phyloP scores from a whole-genome alignment of 768 basidiomycete species.

The Mycena metata region DNA sequence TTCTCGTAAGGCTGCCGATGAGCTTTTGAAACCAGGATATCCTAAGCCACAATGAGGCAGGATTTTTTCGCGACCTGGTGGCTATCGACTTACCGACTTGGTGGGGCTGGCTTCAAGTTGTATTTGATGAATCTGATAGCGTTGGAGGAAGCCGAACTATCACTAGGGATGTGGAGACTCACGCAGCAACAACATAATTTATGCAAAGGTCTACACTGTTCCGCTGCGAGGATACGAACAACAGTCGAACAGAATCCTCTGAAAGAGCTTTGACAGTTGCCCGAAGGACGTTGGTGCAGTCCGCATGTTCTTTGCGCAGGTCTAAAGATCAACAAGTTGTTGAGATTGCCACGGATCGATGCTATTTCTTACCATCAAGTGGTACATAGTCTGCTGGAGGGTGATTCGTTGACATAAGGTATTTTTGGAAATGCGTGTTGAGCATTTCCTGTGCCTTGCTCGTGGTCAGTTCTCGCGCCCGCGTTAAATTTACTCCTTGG shows the following conservation, averaged over 20 bases:
- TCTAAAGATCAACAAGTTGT: no score
- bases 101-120: conserved; percentile 8
- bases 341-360: no score
- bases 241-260: conserved; percentile 7
- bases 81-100: conserved; percentile 10
- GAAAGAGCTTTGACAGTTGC: conserved; percentile 6
- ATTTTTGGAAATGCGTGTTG: no score
- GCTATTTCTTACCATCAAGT: no score
- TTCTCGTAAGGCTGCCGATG: conserved; percentile 5
- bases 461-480: no score
- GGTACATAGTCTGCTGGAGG: no score
- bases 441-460: no score
- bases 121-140: conserved; percentile 9
- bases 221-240: conserved; percentile 8
- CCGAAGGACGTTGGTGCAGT: conserved; percentile 7
- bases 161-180: conserved; percentile 6
- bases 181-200: conserved; percentile 3
- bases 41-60: conserved; percentile 8
- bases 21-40: conserved; percentile 10
- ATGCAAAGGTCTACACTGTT: conserved; percentile 7
- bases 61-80: conserved; percentile 7
- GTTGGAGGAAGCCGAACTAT: conserved; percentile 3
- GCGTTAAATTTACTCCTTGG: no score
- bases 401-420: no score
- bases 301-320: no score